Percentiles rank a stretch among this genome's conserved stretches.
phyloP scores from a whole-genome alignment of 2,329 filamentous ascomycete species.

The Talaromyces verruculosus region DNA sequence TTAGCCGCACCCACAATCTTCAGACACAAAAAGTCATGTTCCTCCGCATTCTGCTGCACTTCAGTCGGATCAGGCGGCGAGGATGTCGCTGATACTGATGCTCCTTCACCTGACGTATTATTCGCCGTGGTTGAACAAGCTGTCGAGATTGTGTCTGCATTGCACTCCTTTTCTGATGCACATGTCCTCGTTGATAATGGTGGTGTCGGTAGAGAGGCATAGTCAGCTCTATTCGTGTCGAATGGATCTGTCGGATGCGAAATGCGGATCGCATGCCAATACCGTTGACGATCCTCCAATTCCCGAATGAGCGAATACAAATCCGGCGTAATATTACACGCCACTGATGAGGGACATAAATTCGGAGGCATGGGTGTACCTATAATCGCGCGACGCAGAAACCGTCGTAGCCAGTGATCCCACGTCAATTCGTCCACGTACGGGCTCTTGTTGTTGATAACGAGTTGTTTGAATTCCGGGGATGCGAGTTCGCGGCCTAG shows the following conservation, averaged over 20 bases:
- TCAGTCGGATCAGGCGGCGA: conserved; percentile 12
- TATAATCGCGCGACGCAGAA: conserved; percentile 38
- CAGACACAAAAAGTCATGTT: conserved; percentile 37
- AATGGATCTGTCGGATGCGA: background rate
- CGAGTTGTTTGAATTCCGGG: conserved; percentile 31
- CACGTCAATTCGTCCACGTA: conserved; percentile 33
- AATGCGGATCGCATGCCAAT: conserved; percentile 37
- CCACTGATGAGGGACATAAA: conserved; percentile 23
- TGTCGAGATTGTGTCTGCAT: background rate
- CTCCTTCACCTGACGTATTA: background rate
- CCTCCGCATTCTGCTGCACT: conserved; percentile 23
- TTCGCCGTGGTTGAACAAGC: background rate
- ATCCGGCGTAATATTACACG: conserved; percentile 36
- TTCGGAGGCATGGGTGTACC: conserved; percentile 32
- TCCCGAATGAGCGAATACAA: conserved; percentile 42
- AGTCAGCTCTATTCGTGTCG: background rate
- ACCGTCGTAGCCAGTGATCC: conserved; percentile 41
- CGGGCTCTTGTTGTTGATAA: conserved; percentile 28
- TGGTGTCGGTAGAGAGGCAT: background rate
- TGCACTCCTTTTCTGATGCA: background rate
- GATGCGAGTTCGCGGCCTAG: conserved; percentile 39
- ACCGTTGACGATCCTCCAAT: conserved; percentile 44
- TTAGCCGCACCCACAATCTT: conserved; percentile 38
- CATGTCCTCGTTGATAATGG: background rate
- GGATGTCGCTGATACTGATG: background rate